Evolutionary conservation across 345 rosid genomes (phyloP).

Genomic region (Cardamine chenopodiifolia): DNA sequence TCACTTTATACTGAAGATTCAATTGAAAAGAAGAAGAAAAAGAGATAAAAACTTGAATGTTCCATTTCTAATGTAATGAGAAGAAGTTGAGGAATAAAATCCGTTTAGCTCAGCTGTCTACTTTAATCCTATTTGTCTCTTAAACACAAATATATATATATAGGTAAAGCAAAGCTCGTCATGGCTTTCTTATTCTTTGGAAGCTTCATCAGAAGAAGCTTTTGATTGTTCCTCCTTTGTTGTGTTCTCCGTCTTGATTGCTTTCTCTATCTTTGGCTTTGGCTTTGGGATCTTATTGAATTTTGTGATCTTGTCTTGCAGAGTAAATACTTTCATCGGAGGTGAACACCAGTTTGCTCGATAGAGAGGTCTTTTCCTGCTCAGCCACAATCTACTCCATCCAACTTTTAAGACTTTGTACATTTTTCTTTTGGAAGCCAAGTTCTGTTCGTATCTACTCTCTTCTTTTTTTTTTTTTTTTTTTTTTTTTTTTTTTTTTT

Average conservation of each 20-base stretch:
- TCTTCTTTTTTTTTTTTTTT: no score
- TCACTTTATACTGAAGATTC: constrained; percentile 6
- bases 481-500: no score
- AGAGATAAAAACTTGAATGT: constrained; percentile 16
- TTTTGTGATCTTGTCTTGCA: no score
- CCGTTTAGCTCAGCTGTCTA: constrained; percentile 15
- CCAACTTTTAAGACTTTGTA: no score
- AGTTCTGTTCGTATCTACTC: no score
- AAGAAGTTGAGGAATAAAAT: constrained; percentile 16
- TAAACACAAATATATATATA: not conserved
- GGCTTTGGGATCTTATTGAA: no score
- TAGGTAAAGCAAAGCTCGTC: constrained; percentile 59
- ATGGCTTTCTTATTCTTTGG: constrained; percentile 44
- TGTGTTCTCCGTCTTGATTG: constrained; percentile 57
- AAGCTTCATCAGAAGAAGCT: constrained; percentile 31
- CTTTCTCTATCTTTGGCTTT: constrained; percentile 77
- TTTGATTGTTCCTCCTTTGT: constrained; percentile 35
- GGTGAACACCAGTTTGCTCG: no score
- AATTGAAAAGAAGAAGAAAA: not conserved
- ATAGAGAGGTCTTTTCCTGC: no score
- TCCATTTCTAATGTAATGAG: constrained; percentile 14
- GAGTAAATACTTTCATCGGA: no score
- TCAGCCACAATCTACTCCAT: no score
- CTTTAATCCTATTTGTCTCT: constrained; percentile 25
- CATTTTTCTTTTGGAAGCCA: no score